A percentile compares a stretch with the other conserved stretches of the same genome.
phyloP scores from a whole-genome alignment of 768 basidiomycete species.

The Kwoniella mangroviensis region DNA sequence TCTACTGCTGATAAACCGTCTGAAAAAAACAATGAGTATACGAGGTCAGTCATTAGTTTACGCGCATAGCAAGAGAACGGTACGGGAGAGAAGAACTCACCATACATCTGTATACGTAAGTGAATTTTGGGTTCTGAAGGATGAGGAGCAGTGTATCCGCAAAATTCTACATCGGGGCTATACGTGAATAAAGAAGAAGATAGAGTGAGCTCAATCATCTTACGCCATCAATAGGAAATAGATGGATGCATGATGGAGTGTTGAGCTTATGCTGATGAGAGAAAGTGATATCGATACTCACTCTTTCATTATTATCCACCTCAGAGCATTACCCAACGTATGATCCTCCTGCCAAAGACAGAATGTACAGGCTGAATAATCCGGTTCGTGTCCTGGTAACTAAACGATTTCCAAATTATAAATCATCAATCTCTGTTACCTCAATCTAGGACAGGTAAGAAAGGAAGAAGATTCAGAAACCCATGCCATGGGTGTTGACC shows the following conservation, averaged over 20 bases:
- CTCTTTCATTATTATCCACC: slow-evolving; percentile 99
- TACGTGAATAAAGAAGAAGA: background rate
- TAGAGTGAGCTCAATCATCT: background rate
- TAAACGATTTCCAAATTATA: slow-evolving; percentile 52
- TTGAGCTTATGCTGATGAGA: no score
- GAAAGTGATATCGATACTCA: slow-evolving; percentile 60
- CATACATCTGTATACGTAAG: slow-evolving; percentile 99
- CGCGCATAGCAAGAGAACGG: background rate
- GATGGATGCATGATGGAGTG: background rate
- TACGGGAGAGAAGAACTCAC: slow-evolving; percentile 62
- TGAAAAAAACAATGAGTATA: slow-evolving; percentile 52
- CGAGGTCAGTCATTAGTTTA: background rate
- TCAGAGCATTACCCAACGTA: slow-evolving; percentile 88
- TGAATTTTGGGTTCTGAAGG: slow-evolving; percentile 97
- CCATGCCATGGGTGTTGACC: no score
- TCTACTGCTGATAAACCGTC: slow-evolving; percentile 85
- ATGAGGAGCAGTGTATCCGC: slow-evolving; percentile 95
- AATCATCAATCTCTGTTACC: no score
- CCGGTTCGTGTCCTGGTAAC: slow-evolving; percentile 81
- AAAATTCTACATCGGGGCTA: slow-evolving; percentile 96
- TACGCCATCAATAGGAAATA: background rate
- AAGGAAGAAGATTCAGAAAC: no score
- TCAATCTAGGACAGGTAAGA: no score
- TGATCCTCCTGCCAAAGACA: slow-evolving; percentile 92
- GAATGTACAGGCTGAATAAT: slow-evolving; percentile 87